Percentiles rank a stretch among this genome's conserved stretches.
Conservation (phyloP, 306 rosid species). For the Trichosanthes cucumerina region DNA sequence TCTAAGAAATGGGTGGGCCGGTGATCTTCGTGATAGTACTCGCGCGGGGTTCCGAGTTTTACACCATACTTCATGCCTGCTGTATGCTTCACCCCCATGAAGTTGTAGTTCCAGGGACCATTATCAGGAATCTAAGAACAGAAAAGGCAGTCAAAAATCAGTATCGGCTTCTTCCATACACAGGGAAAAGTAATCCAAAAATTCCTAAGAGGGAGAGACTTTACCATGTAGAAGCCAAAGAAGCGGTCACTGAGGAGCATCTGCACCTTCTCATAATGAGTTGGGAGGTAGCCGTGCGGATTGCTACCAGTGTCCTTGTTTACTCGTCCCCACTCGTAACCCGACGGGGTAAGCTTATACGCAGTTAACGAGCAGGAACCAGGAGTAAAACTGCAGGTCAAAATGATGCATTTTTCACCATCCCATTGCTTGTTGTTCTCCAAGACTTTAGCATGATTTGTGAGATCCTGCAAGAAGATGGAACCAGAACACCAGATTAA, state of each 20-base stretch:
- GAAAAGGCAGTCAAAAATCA: neutral
- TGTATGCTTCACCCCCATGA: conserved; percentile 96
- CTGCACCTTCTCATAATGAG: conserved; percentile 98
- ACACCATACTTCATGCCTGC: conserved; percentile 85
- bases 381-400: conserved; percentile 98
- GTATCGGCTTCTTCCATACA: neutral
- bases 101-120: conserved; percentile 98
- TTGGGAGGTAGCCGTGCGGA: conserved; percentile 96
- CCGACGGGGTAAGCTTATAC: conserved; percentile 89
- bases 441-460: conserved; percentile 80
- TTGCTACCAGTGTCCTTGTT: conserved; percentile 95
- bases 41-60: conserved; percentile 83
- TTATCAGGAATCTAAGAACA: conserved; percentile 69
- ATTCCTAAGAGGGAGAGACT: neutral
- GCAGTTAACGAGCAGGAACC: conserved; percentile 98
- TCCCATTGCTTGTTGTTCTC: conserved; percentile 99
- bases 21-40: conserved; percentile 90
- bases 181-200: neutral
- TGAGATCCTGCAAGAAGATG: conserved; percentile 68
- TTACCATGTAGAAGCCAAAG: conserved; percentile 97
- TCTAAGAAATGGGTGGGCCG: conserved; percentile 93
- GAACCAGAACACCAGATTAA: neutral
- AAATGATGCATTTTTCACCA: conserved; percentile 82
- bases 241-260: conserved; percentile 99
- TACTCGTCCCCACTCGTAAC: conserved; percentile 97